phyloP scores from a whole-genome alignment of 202 grass and related monocot genomes.

The Zizania palustris region DNA sequence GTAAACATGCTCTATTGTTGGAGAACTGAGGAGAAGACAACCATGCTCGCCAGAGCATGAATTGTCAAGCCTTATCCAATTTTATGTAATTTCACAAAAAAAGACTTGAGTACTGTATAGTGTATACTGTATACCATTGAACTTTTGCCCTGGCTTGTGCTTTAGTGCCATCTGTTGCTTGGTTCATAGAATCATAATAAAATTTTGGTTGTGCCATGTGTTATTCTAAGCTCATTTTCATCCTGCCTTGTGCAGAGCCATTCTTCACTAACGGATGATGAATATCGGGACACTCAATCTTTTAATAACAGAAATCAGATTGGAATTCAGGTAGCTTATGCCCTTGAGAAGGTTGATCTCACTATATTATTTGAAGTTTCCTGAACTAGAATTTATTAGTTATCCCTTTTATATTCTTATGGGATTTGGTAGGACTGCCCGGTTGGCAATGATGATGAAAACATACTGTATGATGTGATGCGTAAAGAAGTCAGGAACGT shows the following conservation, averaged over 20 bases:
- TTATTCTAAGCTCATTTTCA: not conserved
- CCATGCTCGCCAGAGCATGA: not conserved
- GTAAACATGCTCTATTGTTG: not conserved
- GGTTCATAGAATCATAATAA: not conserved
- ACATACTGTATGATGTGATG: slow-evolving; percentile 71
- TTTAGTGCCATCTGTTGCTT: not conserved
- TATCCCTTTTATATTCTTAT: slow-evolving; percentile 6
- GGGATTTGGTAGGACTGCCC: slow-evolving; percentile 45
- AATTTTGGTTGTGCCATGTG: not conserved
- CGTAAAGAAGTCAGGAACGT: slow-evolving; percentile 85
- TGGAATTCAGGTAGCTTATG: slow-evolving; percentile 50
- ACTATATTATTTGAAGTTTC: slow-evolving; percentile 19
- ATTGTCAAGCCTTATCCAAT: not conserved
- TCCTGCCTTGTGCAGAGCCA: slow-evolving; percentile 64
- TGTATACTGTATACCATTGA: not conserved
- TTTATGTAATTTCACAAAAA: not conserved
- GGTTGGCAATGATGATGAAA: slow-evolving; percentile 39
- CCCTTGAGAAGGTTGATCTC: slow-evolving; percentile 65
- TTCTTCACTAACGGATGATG: slow-evolving; percentile 96
- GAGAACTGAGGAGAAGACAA: not conserved
- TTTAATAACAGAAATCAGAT: slow-evolving; percentile 55
- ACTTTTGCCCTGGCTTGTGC: not conserved
- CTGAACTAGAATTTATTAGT: not conserved
- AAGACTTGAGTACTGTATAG: not conserved
- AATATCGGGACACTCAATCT: slow-evolving; percentile 56